phyloP scores from a whole-genome alignment of 1,284 basidiomycete species.

The Anthracocystis panici-leucophaei region DNA sequence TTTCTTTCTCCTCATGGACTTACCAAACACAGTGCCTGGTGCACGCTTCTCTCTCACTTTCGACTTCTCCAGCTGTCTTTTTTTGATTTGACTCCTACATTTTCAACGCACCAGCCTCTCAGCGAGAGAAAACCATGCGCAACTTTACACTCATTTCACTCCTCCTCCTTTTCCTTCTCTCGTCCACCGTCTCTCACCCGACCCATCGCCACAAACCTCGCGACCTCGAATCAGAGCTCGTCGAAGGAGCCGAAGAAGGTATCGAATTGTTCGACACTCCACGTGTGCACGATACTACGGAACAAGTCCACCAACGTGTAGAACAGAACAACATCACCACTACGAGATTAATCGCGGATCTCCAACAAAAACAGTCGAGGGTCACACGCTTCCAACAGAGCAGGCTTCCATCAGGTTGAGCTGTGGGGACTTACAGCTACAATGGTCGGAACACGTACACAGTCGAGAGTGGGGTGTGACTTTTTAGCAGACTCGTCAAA shows the following conservation, averaged over 20 bases:
- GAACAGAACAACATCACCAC: slow-evolving; percentile 16
- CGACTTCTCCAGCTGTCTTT: background rate
- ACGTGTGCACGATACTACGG: slow-evolving; percentile 28
- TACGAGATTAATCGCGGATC: background rate
- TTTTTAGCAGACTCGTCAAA: background rate
- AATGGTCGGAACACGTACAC: background rate
- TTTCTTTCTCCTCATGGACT: background rate
- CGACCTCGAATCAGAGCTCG: slow-evolving; percentile 16
- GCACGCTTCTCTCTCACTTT: background rate
- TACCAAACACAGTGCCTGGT: background rate
- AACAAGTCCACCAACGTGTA: slow-evolving; percentile 15
- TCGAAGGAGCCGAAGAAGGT: slow-evolving; percentile 12
- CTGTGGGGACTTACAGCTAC: background rate
- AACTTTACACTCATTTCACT: background rate
- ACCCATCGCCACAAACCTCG: background rate
- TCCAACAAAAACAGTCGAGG: background rate
- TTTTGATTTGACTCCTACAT: background rate
- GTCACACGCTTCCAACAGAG: background rate
- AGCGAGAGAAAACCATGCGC: slow-evolving; percentile 1
- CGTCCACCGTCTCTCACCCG: background rate
- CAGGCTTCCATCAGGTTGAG: background rate
- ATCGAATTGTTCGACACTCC: slow-evolving; percentile 27
- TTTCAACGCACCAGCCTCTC: background rate
- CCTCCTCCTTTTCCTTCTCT: background rate
- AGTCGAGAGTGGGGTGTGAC: background rate